These are phyloP conservation scores for Aspergillus fumigatus DNA, from an alignment of 2,329 filamentous ascomycete species.

Conservation along the genomic window DNA sequence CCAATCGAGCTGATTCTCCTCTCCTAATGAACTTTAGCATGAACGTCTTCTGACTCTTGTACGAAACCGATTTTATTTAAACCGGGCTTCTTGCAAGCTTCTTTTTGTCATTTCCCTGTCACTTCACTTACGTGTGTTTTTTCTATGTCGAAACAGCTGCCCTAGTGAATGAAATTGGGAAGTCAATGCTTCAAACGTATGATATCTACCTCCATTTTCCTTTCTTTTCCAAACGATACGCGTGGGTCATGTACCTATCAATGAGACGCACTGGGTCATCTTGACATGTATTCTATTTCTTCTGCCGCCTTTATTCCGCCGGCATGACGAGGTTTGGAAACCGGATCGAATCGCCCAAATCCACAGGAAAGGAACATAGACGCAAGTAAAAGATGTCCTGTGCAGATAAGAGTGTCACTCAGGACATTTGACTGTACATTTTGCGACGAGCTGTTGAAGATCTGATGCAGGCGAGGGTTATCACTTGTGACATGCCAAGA, in stretches of 20 bases:
- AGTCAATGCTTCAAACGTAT: slow-evolving; percentile 12
- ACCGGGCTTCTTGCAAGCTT: background rate
- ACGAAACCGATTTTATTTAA: slow-evolving; percentile 1
- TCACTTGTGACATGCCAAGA: background rate
- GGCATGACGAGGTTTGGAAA: background rate
- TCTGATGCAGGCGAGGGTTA: background rate
- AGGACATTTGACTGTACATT: background rate
- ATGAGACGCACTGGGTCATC: slow-evolving; percentile 27
- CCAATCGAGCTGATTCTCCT: slow-evolving; percentile 7
- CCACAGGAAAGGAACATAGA: background rate
- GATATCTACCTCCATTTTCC: slow-evolving; percentile 5
- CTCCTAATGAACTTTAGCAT: slow-evolving; percentile 14
- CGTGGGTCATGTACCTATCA: slow-evolving; percentile 26
- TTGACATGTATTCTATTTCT: slow-evolving; percentile 2
- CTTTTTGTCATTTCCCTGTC: background rate
- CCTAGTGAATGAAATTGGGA: slow-evolving; percentile 7
- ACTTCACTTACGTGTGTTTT: background rate
- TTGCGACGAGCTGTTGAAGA: background rate
- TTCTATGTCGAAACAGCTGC: background rate
- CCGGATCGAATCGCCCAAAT: background rate
- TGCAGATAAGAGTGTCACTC: background rate
- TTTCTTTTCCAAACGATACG: slow-evolving; percentile 12
- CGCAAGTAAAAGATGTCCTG: background rate
- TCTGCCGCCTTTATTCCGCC: background rate
- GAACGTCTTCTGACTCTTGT: slow-evolving; percentile 5